Evolutionary conservation across 2,329 filamentous ascomycete species (phyloP).

Genomic region (Phaeophleospora eucalypticola): DNA sequence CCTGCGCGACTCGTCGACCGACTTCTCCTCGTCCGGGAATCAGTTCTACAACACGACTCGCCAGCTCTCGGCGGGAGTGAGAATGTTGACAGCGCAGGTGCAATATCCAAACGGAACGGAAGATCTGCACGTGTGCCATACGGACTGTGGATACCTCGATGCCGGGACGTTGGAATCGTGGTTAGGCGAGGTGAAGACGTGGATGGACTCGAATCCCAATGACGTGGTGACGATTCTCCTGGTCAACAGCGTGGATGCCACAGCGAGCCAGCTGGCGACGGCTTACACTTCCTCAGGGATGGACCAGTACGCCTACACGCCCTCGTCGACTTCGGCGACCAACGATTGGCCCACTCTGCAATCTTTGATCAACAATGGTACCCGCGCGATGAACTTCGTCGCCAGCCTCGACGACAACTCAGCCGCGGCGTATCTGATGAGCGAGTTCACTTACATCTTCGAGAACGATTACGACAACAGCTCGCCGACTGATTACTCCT

Average conservation of each 20-base stretch:
- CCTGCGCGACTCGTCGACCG: slow-evolving; percentile 18
- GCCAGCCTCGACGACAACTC: slow-evolving; percentile 80
- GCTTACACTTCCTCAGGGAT: slow-evolving; percentile 52
- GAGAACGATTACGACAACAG: slow-evolving; percentile 42
- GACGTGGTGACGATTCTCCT: slow-evolving; percentile 85
- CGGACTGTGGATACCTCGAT: slow-evolving; percentile 53
- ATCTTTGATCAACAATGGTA: slow-evolving; percentile 63
- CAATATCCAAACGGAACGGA: slow-evolving; percentile 45
- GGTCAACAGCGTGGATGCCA: slow-evolving; percentile 63
- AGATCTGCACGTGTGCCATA: slow-evolving; percentile 61
- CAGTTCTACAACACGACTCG: slow-evolving; percentile 56
- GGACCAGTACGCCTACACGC: slow-evolving; percentile 41
- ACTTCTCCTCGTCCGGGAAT: slow-evolving; percentile 43
- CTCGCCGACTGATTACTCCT: slow-evolving; percentile 29
- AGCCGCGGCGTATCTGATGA: slow-evolving; percentile 71
- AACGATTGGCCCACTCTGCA: slow-evolving; percentile 79
- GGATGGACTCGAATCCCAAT: slow-evolving; percentile 64
- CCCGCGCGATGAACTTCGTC: slow-evolving; percentile 57
- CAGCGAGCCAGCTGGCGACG: slow-evolving; percentile 40
- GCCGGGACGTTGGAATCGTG: slow-evolving; percentile 53
- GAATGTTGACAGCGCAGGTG: slow-evolving; percentile 62
- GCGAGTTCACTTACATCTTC: slow-evolving; percentile 39
- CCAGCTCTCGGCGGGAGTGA: slow-evolving; percentile 59
- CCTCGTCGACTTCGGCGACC: slow-evolving; percentile 28
- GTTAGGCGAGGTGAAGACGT: slow-evolving; percentile 55